Evolutionary conservation across 768 basidiomycete species (phyloP).

Genomic region (Suillus placidus): DNA sequence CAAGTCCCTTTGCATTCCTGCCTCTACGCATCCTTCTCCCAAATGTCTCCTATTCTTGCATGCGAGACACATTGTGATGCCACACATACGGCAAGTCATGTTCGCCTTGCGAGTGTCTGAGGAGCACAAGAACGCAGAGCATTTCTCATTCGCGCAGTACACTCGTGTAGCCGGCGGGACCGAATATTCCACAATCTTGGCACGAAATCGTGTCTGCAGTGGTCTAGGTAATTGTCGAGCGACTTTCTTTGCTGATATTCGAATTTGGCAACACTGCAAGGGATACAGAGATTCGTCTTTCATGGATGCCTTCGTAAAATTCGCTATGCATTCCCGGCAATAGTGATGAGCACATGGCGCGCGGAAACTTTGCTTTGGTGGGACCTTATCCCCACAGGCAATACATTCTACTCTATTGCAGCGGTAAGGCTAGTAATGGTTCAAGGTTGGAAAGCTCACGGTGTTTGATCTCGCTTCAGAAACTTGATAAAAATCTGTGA

Average conservation of each 20-base stretch:
- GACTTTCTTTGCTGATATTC: constrained; percentile 36
- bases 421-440: not conserved
- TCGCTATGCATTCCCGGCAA: constrained; percentile 45
- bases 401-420: constrained; percentile 36
- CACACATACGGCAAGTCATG: constrained; percentile 46
- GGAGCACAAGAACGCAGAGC: constrained; percentile 54
- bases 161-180: constrained; percentile 46
- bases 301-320: constrained; percentile 45
- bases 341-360: constrained; percentile 51
- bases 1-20: constrained; percentile 43
- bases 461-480: not conserved
- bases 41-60: constrained; percentile 54
- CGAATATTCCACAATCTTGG: constrained; percentile 50
- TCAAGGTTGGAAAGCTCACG: not conserved
- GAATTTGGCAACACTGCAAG: constrained; percentile 50
- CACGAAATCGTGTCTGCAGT: constrained; percentile 37
- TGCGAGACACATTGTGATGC: constrained; percentile 41
- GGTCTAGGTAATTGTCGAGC: constrained; percentile 33
- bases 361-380: constrained; percentile 26
- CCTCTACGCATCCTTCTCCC: constrained; percentile 43
- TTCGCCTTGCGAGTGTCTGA: constrained; percentile 11
- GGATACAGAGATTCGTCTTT: constrained; percentile 55
- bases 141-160: constrained; percentile 50
- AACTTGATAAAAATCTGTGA: constrained; percentile 3
- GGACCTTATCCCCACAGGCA: constrained; percentile 42